phyloP scores from a whole-genome alignment of 2,329 filamentous ascomycete genomes.

The Pseudocercospora pini-densiflorae region DNA sequence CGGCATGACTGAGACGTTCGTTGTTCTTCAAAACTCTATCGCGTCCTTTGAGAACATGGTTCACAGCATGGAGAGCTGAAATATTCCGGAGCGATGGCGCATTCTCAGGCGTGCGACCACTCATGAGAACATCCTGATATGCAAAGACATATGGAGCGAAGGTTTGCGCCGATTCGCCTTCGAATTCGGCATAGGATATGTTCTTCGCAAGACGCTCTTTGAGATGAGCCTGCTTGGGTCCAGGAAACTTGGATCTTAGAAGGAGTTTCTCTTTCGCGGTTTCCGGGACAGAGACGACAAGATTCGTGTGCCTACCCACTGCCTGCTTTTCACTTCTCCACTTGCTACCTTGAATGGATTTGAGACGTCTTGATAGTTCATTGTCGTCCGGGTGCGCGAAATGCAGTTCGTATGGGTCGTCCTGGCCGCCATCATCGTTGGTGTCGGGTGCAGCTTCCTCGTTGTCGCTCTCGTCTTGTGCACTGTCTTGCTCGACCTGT shows the following conservation, averaged over 20 bases:
- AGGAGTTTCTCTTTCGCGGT: neutral
- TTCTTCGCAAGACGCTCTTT: conserved; percentile 70
- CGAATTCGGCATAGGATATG: conserved; percentile 62
- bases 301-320: conserved; percentile 19
- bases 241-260: neutral
- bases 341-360: conserved; percentile 52
- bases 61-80: conserved; percentile 80
- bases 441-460: conserved; percentile 9
- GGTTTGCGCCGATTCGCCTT: conserved; percentile 61
- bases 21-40: conserved; percentile 94
- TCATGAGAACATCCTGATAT: conserved; percentile 81
- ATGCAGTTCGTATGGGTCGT: conserved; percentile 78
- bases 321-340: conserved; percentile 47
- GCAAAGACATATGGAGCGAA: conserved; percentile 76
- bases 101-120: conserved; percentile 71
- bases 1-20: conserved; percentile 70
- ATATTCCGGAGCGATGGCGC: conserved; percentile 71
- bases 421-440: conserved; percentile 25
- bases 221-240: conserved; percentile 56
- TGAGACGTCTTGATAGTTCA: conserved; percentile 57
- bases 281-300: conserved; percentile 28
- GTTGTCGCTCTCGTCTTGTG: conserved; percentile 31
- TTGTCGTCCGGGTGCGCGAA: conserved; percentile 72
- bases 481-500: conserved; percentile 58
- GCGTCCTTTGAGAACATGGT: conserved; percentile 91